phyloP scores from a whole-genome alignment of 495 filamentous ascomycete species.

The Penicillium pancosmium region DNA sequence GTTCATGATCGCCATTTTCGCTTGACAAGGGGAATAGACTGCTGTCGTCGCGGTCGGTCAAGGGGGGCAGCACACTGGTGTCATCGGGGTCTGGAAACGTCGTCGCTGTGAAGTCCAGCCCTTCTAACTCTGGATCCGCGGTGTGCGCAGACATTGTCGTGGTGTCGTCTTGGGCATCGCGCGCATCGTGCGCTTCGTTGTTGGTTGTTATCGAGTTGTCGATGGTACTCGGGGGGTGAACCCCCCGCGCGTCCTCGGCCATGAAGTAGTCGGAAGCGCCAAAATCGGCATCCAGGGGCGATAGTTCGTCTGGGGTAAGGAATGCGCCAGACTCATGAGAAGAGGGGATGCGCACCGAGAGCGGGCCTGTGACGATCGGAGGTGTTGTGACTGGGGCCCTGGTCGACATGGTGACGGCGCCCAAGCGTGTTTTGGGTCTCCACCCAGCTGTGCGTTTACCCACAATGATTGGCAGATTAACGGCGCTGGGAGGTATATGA shows the following conservation, averaged over 20 bases:
- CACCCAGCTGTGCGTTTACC: constrained; percentile 29
- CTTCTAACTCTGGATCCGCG: constrained; percentile 11
- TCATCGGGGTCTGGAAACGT: constrained; percentile 19
- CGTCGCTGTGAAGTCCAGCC: constrained; percentile 12
- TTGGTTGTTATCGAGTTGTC: constrained; percentile 19
- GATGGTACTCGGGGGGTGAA: constrained; percentile 27
- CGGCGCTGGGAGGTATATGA: not conserved
- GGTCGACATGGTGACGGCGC: constrained; percentile 45
- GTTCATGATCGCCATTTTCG: constrained; percentile 45
- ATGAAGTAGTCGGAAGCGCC: constrained; percentile 37
- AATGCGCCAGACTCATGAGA: constrained; percentile 36
- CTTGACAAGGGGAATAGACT: constrained; percentile 39
- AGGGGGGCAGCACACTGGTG: constrained; percentile 37
- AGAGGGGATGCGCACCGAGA: constrained; percentile 31
- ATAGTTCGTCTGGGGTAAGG: constrained; percentile 39
- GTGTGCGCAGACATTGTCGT: constrained; percentile 15
- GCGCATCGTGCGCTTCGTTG: constrained; percentile 18
- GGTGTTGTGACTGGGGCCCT: constrained; percentile 27
- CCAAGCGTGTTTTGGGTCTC: constrained; percentile 38
- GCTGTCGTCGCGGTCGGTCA: constrained; percentile 44
- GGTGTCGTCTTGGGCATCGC: constrained; percentile 7
- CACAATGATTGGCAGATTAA: constrained; percentile 25
- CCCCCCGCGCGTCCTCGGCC: constrained; percentile 40
- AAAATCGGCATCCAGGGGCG: constrained; percentile 42
- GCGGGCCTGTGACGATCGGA: constrained; percentile 29